Conservation (phyloP, 73 alveolate genomes). For the Paramecium sexaurelia region DNA sequence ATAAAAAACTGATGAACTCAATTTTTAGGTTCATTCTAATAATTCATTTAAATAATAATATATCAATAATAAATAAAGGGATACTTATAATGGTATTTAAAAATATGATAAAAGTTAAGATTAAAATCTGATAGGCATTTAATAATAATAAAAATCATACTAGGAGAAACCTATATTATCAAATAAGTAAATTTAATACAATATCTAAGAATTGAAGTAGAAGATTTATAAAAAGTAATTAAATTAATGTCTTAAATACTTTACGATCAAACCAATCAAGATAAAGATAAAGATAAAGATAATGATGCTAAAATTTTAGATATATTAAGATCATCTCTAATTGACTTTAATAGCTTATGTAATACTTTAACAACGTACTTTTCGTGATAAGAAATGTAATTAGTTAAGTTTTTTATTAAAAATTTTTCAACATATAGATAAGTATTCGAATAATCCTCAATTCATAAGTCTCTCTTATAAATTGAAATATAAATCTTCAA, state of each 20-base stretch:
- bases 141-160: neutral
- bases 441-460: too few species aligned
- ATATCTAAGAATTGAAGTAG: neutral
- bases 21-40: neutral
- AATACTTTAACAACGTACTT: conserved; percentile 37
- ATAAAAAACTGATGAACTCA: neutral
- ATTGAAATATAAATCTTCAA: too few species aligned
- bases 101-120: neutral
- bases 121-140: neutral
- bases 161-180: neutral
- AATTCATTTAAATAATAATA: neutral
- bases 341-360: conserved; percentile 1
- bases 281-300: neutral
- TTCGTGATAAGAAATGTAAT: neutral
- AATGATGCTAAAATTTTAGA: neutral
- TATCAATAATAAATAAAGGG: neutral
- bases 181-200: neutral
- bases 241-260: neutral
- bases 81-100: neutral
- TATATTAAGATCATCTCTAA: neutral
- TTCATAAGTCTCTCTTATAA: too few species aligned
- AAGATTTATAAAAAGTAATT: conserved; percentile 18
- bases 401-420: neutral
- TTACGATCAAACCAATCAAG: neutral
- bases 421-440: too few species aligned